phyloP scores from a whole-genome alignment of 768 basidiomycete species.

The Auriscalpium vulgare region DNA sequence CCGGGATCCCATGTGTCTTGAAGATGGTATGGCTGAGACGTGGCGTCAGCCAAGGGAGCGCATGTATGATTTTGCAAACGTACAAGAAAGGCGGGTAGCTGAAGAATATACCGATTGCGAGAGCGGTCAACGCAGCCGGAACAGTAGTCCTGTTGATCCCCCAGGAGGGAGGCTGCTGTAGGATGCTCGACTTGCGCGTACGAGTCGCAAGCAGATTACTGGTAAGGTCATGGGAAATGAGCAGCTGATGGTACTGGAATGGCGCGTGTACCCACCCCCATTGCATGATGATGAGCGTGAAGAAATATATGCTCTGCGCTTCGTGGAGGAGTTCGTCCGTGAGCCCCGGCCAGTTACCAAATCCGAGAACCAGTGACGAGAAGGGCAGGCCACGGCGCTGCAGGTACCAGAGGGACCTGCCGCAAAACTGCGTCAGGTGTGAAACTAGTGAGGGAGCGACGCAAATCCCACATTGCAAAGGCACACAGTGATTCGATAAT shows the following conservation, averaged over 20 bases:
- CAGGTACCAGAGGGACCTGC: slow-evolving; percentile 35
- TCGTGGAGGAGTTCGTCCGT: slow-evolving; percentile 33
- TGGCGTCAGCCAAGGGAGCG: background rate
- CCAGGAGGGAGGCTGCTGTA: slow-evolving; percentile 45
- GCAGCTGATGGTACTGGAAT: background rate
- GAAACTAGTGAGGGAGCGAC: background rate
- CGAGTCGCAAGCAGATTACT: slow-evolving; percentile 48
- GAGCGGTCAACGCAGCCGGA: slow-evolving; percentile 36
- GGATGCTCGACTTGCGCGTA: slow-evolving; percentile 43
- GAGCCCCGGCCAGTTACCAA: slow-evolving; percentile 35
- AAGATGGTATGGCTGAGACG: slow-evolving; percentile 34
- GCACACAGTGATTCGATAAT: slow-evolving; percentile 38
- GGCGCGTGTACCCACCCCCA: slow-evolving; percentile 29
- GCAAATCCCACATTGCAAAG: slow-evolving; percentile 35
- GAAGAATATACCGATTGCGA: slow-evolving; percentile 39
- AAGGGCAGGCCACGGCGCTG: slow-evolving; percentile 41
- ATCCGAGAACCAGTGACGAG: slow-evolving; percentile 36
- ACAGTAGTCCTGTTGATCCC: slow-evolving; percentile 33
- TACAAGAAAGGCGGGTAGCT: slow-evolving; percentile 33
- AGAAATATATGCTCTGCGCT: slow-evolving; percentile 47
- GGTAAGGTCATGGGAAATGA: background rate
- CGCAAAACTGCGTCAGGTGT: background rate
- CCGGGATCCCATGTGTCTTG: slow-evolving; percentile 37
- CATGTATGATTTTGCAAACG: background rate
- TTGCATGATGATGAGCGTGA: slow-evolving; percentile 51